Base-by-base conservation (phyloP, 768 basidiomycete species). In the Termitomyces sp. region DNA sequence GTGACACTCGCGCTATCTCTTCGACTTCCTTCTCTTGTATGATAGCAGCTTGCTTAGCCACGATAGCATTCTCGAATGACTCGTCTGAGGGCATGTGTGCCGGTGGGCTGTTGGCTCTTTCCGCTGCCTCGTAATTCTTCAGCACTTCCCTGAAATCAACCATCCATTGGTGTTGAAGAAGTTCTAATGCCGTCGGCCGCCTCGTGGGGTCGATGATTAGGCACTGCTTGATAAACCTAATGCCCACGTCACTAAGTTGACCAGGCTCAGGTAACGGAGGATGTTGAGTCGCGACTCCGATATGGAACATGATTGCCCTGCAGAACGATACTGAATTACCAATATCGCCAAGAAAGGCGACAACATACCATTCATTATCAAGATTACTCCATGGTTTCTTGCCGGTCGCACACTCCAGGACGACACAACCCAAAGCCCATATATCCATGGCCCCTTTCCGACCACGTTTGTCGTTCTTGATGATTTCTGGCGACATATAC, bases 301-400 rank as follows among this genome's bases (percentile, higher is more conserved):
- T 97, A 68, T 96, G 95, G 78, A 96, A 98, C 96, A 98, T 98
- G 74, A 98, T 96, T n/a, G 96, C 95, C 95, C 95, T 96, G 64
- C 2, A 16, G 7, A 25, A 16, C 40, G 34, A 16, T 6, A n/a
- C 4, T 45, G 31, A 21, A 48, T 54, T 11, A 31, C 42, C 8
- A 19, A 27, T 38, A 29, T 19, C 5, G 2, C 23, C 1, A 41
- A 44, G 4, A n/a, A 52, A 31, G 3, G 5, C 45, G 8, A 38
- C 19, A 29, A 58, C 83, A 60, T 61, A 95, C 97, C 97, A 99
- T 82, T 99, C 97, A 64, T 99, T 99, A 69, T 99, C 97, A 41
- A 96, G 86, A 68, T 96, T 95, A 65, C 91, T 95, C 97, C 97
- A 99, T 0, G 97, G 97, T 67, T 98, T 96, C 68, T 89, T 87